Conservation (phyloP, 2,329 filamentous ascomycete species). For the Penicillium concentricum region DNA sequence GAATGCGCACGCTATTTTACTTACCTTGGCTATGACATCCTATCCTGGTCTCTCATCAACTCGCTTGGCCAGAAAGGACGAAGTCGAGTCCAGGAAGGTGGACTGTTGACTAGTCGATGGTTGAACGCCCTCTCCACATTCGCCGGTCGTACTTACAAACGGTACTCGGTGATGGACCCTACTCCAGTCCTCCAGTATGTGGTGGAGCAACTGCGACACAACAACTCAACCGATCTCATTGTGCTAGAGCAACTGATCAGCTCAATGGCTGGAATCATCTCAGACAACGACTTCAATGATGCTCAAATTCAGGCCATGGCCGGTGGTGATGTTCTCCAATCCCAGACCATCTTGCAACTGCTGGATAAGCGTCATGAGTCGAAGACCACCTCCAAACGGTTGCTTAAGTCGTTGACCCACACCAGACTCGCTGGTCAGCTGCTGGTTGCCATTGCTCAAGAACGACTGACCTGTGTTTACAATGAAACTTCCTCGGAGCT, state of each 20-base stretch:
- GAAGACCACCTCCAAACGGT: constrained; percentile 70
- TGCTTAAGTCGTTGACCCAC: constrained; percentile 76
- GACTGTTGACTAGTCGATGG: constrained; percentile 84
- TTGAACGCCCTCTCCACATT: constrained; percentile 87
- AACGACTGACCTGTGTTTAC: constrained; percentile 82
- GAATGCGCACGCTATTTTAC: constrained; percentile 95
- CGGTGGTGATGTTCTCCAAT: constrained; percentile 75
- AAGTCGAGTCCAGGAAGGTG: constrained; percentile 61
- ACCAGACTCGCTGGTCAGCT: constrained; percentile 76
- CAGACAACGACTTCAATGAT: constrained; percentile 84
- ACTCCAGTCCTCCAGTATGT: constrained; percentile 88
- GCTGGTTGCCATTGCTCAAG: constrained; percentile 86
- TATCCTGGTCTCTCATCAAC: constrained; percentile 89
- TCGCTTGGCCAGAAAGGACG: constrained; percentile 59
- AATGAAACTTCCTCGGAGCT: constrained; percentile 75
- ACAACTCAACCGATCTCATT: constrained; percentile 87
- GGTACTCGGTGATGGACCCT: constrained; percentile 79
- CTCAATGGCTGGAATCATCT: constrained; percentile 90
- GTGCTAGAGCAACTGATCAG: constrained; percentile 87
- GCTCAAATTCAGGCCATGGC: constrained; percentile 83
- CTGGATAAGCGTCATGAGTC: constrained; percentile 79
- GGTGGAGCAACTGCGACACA: constrained; percentile 73
- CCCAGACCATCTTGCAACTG: constrained; percentile 75
- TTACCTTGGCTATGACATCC: constrained; percentile 83
- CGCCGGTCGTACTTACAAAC: constrained; percentile 82